These are phyloP conservation scores for Pseudogymnoascus sp. DNA, from an alignment of 2,329 filamentous ascomycete species.

Conservation along the genomic window DNA sequence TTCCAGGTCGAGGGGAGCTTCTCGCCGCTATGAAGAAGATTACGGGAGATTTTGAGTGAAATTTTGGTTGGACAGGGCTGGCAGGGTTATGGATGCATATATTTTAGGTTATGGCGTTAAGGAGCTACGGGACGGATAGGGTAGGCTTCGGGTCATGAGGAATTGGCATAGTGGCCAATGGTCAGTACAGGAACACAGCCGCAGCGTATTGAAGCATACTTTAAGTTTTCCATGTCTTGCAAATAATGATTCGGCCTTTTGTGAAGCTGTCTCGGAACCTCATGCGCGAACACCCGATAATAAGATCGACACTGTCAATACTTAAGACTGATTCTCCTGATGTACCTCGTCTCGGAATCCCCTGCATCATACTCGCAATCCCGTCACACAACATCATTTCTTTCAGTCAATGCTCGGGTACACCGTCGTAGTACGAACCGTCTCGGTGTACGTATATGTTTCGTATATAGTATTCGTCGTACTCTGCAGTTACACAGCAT, in stretches of 20 bases:
- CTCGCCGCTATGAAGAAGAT: neutral
- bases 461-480: neutral
- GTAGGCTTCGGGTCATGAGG: neutral
- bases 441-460: neutral
- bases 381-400: neutral
- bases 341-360: neutral
- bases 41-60: neutral
- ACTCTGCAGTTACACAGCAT: neutral
- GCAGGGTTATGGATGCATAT: neutral
- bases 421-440: neutral
- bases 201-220: neutral
- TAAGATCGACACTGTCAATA: neutral
- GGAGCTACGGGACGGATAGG: neutral
- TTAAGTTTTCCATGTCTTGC: neutral
- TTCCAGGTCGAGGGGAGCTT: conserved; percentile 13
- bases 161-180: neutral
- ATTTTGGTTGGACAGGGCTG: neutral
- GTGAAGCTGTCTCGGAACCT: neutral
- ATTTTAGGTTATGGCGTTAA: neutral
- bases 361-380: neutral
- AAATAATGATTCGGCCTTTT: neutral
- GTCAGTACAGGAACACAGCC: neutral
- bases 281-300: neutral
- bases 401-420: neutral
- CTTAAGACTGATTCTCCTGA: neutral